These are phyloP conservation scores for Wakefieldia striispora DNA, from an alignment of 768 basidiomycete species.

Conservation along the genomic window DNA sequence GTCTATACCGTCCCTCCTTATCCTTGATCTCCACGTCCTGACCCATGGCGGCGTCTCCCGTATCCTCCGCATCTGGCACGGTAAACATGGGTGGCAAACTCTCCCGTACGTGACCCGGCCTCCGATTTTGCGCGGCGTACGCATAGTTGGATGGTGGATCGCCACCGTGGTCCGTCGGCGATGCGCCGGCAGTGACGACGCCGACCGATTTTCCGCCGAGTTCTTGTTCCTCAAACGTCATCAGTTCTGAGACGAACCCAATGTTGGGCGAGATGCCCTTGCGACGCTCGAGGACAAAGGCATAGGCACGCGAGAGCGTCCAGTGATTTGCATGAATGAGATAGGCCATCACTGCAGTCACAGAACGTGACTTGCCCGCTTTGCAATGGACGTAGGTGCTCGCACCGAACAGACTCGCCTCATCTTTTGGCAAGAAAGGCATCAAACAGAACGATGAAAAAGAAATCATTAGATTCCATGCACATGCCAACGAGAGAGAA, in stretches of 20 bases:
- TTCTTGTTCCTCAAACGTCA: slow-evolving; percentile 94
- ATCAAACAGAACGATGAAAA: slow-evolving; percentile 2
- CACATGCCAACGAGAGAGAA: neutral
- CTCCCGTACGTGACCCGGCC: slow-evolving; percentile 69
- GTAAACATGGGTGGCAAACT: slow-evolving; percentile 45
- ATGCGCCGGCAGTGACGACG: slow-evolving; percentile 16
- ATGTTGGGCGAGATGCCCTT: slow-evolving; percentile 97
- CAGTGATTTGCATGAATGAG: slow-evolving; percentile 97
- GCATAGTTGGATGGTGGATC: slow-evolving; percentile 38
- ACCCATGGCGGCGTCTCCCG: slow-evolving; percentile 44
- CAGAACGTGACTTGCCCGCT: slow-evolving; percentile 93
- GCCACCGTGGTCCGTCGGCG: slow-evolving; percentile 17
- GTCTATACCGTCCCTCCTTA: slow-evolving; percentile 78
- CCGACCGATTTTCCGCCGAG: slow-evolving; percentile 55
- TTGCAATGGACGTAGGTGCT: slow-evolving; percentile 96
- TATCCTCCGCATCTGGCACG: slow-evolving; percentile 28
- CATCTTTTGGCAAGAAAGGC: slow-evolving; percentile 52
- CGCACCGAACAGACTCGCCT: slow-evolving; percentile 84
- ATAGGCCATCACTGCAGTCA: slow-evolving; percentile 96
- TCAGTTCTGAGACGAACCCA: slow-evolving; percentile 94
- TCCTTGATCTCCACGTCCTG: slow-evolving; percentile 92
- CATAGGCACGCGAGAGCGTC: slow-evolving; percentile 89
- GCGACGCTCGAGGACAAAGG: slow-evolving; percentile 87
- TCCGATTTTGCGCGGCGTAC: slow-evolving; percentile 46
- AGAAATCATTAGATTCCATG: slow-evolving; percentile 3